These are phyloP conservation scores for Panicum hallii DNA, from an alignment of 202 grass and related monocot species.

Conservation along the genomic window DNA sequence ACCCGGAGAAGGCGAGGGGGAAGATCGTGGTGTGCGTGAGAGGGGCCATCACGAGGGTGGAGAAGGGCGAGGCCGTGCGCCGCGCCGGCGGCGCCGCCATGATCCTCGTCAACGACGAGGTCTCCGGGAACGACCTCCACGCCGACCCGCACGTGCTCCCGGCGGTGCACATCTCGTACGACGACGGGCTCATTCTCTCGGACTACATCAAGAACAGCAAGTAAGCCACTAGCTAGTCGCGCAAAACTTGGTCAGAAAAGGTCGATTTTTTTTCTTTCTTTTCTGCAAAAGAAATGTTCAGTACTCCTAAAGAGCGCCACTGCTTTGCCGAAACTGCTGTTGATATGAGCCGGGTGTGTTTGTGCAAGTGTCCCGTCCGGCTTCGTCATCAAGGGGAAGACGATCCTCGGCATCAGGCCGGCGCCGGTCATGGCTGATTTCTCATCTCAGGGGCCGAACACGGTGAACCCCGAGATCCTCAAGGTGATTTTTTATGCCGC, in stretches of 20 bases:
- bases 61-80: slow-evolving; percentile 63
- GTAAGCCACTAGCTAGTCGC: slow-evolving; percentile 26
- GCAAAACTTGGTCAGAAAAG: too few relatives aligned
- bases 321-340: not conserved
- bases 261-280: not conserved
- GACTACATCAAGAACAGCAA: slow-evolving; percentile 59
- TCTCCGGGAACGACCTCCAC: slow-evolving; percentile 23
- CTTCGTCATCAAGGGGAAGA: slow-evolving; percentile 62
- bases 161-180: slow-evolving; percentile 59
- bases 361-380: slow-evolving; percentile 35
- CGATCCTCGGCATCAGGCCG: slow-evolving; percentile 50
- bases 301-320: not conserved
- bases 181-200: slow-evolving; percentile 40
- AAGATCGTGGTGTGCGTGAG: slow-evolving; percentile 74
- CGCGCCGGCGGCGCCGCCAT: slow-evolving; percentile 63
- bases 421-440: slow-evolving; percentile 72
- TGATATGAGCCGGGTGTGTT: not conserved
- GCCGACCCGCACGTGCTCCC: slow-evolving; percentile 69
- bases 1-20: slow-evolving; percentile 55
- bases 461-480: slow-evolving; percentile 63
- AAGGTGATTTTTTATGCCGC: slow-evolving; percentile 46
- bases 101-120: slow-evolving; percentile 61
- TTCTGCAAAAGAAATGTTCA: not conserved
- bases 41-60: slow-evolving; percentile 34
- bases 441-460: slow-evolving; percentile 78